Conservation (phyloP, 768 basidiomycete genomes). For the Rhodosporidiobolus odoratus region DNA sequence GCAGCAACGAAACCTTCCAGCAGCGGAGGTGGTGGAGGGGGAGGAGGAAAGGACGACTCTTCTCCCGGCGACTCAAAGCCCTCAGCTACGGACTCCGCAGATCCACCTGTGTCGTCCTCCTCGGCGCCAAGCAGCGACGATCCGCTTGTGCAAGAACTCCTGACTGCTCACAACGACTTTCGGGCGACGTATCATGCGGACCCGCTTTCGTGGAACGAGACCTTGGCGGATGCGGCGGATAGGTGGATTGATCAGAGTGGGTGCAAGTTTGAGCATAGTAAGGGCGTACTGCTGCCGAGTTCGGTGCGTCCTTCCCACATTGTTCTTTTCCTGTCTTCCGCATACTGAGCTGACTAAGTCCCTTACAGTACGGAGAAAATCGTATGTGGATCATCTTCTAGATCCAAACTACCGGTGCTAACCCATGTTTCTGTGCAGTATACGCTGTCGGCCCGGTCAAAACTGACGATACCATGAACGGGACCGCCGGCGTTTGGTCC, state of each 20-base stretch:
- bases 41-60: no score
- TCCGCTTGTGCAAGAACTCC: background rate
- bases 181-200: background rate
- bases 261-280: conserved; percentile 11
- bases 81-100: background rate
- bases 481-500: background rate
- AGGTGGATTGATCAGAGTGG: conserved; percentile 2
- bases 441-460: background rate
- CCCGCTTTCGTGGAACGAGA: conserved; percentile 15
- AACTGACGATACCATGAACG: background rate
- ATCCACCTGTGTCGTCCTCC: background rate
- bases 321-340: background rate
- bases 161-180: conserved; percentile 19
- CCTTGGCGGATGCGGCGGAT: background rate
- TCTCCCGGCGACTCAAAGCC: no score
- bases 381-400: background rate
- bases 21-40: no score
- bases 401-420: background rate
- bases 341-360: background rate
- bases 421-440: background rate
- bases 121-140: background rate
- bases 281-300: background rate
- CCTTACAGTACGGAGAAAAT: background rate
- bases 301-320: background rate
- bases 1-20: no score